Evolutionary conservation across 2,329 filamentous ascomycete species (phyloP).

Genomic region (Ramichloridium luteum): DNA sequence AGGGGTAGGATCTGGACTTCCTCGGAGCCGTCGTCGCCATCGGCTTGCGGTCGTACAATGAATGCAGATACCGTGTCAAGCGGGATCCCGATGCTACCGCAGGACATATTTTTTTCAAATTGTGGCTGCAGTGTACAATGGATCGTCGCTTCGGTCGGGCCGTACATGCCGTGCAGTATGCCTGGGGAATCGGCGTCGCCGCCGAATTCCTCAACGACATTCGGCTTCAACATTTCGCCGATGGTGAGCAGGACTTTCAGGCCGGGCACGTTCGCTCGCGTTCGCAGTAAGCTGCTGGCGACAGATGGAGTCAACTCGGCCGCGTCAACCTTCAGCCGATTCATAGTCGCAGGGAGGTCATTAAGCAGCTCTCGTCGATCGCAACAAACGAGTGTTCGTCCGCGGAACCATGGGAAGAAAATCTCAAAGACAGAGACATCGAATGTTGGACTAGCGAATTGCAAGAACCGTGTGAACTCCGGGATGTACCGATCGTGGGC

Average conservation of each 20-base stretch:
- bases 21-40: background rate
- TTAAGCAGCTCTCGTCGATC: constrained; percentile 58
- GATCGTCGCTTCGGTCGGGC: constrained; percentile 82
- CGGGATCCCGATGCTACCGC: constrained; percentile 62
- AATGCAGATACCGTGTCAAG: constrained; percentile 73
- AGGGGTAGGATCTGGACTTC: constrained; percentile 42
- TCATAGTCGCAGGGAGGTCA: constrained; percentile 58
- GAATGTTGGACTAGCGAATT: constrained; percentile 86
- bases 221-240: constrained; percentile 77
- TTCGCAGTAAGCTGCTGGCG: constrained; percentile 60
- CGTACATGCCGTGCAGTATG: constrained; percentile 86
- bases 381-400: constrained; percentile 60
- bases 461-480: constrained; percentile 64
- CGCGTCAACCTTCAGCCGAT: constrained; percentile 58
- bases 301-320: constrained; percentile 86
- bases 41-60: constrained; percentile 39
- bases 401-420: constrained; percentile 72
- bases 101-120: constrained; percentile 45
- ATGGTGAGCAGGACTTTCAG: constrained; percentile 70
- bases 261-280: constrained; percentile 52
- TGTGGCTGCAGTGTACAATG: constrained; percentile 68
- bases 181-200: constrained; percentile 40
- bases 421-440: constrained; percentile 93
- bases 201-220: constrained; percentile 70
- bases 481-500: constrained; percentile 73